Base-by-base conservation (phyloP, 345 rosid species). In the Isatis tinctoria region DNA sequence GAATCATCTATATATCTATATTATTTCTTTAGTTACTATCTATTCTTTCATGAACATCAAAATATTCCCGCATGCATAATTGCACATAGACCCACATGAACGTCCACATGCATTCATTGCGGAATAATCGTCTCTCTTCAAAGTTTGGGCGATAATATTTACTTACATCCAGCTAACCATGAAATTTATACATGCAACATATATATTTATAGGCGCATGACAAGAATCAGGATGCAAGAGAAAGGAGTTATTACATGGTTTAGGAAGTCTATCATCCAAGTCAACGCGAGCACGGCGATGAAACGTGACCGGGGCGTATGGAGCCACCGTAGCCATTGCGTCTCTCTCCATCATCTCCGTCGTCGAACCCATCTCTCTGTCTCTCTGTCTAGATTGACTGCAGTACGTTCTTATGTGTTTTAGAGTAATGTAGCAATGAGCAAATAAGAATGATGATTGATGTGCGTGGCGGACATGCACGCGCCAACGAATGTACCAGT, bases 311-410 rank as follows among this genome's bases (percentile, higher is more conserved):
- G 99, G 91, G 0, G 93, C 97, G 36, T 48, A 79, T 3, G 88
- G 88, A 41, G 99, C 97, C 69, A 83, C 87, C 11, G 87, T 87
- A 12, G 89, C 89, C 84, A 87, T 56, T 30, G 93, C 80, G 51
- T 85, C 89, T 39, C 74, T 75, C 65, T 80, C 85, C 51, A 71
- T 70, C 68, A 77, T 71, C 27, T 73, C 82, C 20, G 67, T 73
- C 7, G 69, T 59, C 48, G 72, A 43, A 44, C 64, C 27, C 70
- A 63, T 62, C 16, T 75, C 60, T 73, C 22, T 30, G 16, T 35
- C 35, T 27, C 12, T 67, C 24, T 32, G 24, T 58, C 13, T 63
- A 53, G 66, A 56, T 5, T 37, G 72, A 35, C 10, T 57, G 72
- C 53, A 70, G 56, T 51, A 17, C 27, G 70, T 35, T 10, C 14